phyloP scores from a whole-genome alignment of 768 basidiomycete genomes.

The Mycena galericulata region DNA sequence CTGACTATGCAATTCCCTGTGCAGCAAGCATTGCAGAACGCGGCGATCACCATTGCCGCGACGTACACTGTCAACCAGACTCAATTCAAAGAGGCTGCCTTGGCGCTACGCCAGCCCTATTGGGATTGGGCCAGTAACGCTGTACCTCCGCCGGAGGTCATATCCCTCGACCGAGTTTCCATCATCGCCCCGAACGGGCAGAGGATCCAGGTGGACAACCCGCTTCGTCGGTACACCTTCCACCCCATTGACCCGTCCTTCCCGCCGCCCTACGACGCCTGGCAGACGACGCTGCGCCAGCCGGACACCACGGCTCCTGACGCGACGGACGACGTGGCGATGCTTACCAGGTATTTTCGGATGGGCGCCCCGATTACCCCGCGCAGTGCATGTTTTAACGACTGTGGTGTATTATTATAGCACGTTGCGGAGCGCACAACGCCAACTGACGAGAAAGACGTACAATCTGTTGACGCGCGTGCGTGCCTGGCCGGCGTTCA shows the following conservation, averaged over 20 bases:
- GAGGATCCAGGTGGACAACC: constrained; percentile 44
- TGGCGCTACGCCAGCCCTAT: constrained; percentile 55
- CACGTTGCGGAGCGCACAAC: constrained; percentile 38
- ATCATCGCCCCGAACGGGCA: constrained; percentile 49
- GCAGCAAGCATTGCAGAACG: constrained; percentile 61
- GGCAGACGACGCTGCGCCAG: constrained; percentile 51
- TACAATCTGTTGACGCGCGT: constrained; percentile 54
- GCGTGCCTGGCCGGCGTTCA: constrained; percentile 57
- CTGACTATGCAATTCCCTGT: background rate
- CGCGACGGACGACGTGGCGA: constrained; percentile 47
- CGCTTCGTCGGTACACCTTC: constrained; percentile 51
- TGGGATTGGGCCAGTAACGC: constrained; percentile 64
- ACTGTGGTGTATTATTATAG: too few species aligned
- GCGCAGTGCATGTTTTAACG: too few species aligned
- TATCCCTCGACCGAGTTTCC: constrained; percentile 44
- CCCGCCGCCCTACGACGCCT: constrained; percentile 42
- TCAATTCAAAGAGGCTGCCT: constrained; percentile 50
- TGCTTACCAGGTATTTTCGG: constrained; percentile 45
- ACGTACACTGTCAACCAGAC: constrained; percentile 49
- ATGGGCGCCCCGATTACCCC: too few species aligned
- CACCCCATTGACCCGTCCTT: constrained; percentile 48
- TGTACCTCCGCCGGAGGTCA: constrained; percentile 54
- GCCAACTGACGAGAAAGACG: constrained; percentile 46
- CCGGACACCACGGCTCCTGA: constrained; percentile 38
- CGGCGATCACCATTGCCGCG: constrained; percentile 54